Evolutionary conservation across 139 green algal genomes (phyloP), one percentile per base, ranked within the genome.

Genomic region (Deuterostichococcus epilithicus): DNA sequence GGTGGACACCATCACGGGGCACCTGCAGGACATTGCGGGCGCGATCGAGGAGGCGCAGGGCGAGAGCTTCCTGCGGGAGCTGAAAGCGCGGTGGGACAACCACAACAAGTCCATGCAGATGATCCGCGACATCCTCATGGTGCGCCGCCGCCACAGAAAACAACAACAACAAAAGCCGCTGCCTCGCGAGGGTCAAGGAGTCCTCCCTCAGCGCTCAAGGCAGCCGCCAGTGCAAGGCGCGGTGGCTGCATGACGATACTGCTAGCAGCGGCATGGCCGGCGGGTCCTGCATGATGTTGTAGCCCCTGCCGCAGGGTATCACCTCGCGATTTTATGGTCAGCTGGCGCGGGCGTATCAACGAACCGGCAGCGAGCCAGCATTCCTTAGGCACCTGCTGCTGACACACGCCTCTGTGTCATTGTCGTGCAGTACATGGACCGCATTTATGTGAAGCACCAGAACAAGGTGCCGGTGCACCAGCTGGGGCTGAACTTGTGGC

Each of bases 81-180:
- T 98, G n/a, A 90, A 94, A 45, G 58, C 80, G 34, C 85, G 89
- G 34, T 99, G 94, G 93, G 86, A 94, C 38, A 85, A 94, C 33
- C 94, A 99, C 86, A 93, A 92, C 80, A 98, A 98, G 82, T 91
- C 84, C 45, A 93, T 97, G 72, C 89, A 96, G 70, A 97, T 98
- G 90, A 97, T 99, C 68, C 82, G 94, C 0, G 96, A 98, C 88
- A 98, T 99, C 70, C 89, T 99, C 39, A 99, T 99, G 96, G 91
- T 92, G 75, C 52, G 70, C 5, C 35, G 32, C 26, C 15, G 45
- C 47, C 67, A 38, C 67, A 13, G 32, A 5, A 72, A 13, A 39
- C 60, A 34, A n/a, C n/a, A n/a, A n/a, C n/a, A n/a, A n/a, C n/a
- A 37, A 78, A 20, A 78, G 47, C 47, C 47, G 18, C 47, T 18